Evolutionary conservation across 2,329 filamentous ascomycete genomes (phyloP).

Genomic region (Diaporthe velutina): DNA sequence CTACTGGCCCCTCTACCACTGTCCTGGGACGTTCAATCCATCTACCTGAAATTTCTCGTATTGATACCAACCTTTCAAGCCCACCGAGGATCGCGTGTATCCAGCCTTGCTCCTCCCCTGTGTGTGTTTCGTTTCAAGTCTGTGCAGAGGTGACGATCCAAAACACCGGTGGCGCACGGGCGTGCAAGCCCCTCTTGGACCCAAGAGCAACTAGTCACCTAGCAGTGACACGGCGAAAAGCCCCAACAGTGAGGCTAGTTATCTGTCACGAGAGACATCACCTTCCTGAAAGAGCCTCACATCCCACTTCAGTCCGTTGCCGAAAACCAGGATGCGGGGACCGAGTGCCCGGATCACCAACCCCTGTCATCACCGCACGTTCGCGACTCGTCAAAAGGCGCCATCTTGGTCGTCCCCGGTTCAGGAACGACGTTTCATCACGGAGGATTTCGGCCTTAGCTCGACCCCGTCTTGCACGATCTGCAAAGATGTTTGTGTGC

Average conservation of each 20-base stretch:
- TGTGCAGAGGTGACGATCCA: constrained; percentile 19
- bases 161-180: constrained; percentile 32
- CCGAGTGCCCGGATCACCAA: background rate
- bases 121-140: constrained; percentile 29
- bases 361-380: background rate
- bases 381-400: constrained; percentile 9
- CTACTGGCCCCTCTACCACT: background rate
- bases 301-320: background rate
- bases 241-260: background rate
- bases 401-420: background rate
- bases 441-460: constrained; percentile 14
- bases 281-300: background rate
- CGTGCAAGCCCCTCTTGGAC: background rate
- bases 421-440: constrained; percentile 24
- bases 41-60: constrained; percentile 7
- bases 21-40: background rate
- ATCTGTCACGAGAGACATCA: background rate
- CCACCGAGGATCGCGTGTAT: background rate
- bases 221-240: background rate
- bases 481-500: background rate
- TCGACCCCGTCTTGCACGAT: background rate
- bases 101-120: background rate
- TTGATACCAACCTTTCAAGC: background rate
- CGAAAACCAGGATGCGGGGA: background rate
- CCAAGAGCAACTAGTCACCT: background rate